A percentile compares a stretch with the other conserved stretches of the same genome.
These are phyloP conservation scores for Sphagnum tenellum DNA, from an alignment of 225 moss, liverwort and hornwort species.

Conservation along the genomic window DNA sequence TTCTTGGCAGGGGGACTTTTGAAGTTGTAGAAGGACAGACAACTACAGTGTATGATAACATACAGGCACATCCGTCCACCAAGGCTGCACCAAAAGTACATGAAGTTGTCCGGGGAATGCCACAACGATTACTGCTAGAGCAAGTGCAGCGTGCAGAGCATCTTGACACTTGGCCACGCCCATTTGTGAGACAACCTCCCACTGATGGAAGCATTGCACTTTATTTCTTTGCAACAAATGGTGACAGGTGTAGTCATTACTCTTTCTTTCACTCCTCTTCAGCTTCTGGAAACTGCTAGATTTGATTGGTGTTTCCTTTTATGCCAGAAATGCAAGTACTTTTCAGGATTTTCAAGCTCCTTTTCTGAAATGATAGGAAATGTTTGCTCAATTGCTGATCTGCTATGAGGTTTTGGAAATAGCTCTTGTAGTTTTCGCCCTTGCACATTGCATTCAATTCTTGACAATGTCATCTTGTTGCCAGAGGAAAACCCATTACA, in stretches of 20 bases:
- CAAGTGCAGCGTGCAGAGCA: constrained; percentile 67
- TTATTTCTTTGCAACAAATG: constrained; percentile 72
- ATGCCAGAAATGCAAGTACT: too few species aligned
- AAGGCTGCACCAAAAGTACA: constrained; percentile 82
- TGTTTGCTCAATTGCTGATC: too few species aligned
- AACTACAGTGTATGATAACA: constrained; percentile 50
- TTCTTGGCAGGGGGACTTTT: constrained; percentile 63
- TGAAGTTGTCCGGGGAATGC: constrained; percentile 69
- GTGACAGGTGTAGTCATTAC: constrained; percentile 46
- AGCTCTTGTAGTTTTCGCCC: too few species aligned
- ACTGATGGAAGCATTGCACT: constrained; percentile 88
- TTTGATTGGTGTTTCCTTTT: too few species aligned
- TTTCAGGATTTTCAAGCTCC: too few species aligned
- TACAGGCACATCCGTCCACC: constrained; percentile 79
- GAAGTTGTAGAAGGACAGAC: constrained; percentile 66
- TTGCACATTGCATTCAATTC: too few species aligned
- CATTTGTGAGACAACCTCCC: constrained; percentile 66
- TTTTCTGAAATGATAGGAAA: too few species aligned
- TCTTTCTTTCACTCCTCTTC: too few species aligned
- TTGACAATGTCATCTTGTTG: too few species aligned
- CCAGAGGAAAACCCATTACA: too few species aligned
- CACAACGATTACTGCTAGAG: constrained; percentile 62
- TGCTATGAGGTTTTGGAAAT: too few species aligned
- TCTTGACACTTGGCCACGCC: constrained; percentile 91
- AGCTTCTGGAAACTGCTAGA: too few species aligned